phyloP scores from a whole-genome alignment of 805 yeast genomes.

The Myxozyma vanderwaltii region DNA sequence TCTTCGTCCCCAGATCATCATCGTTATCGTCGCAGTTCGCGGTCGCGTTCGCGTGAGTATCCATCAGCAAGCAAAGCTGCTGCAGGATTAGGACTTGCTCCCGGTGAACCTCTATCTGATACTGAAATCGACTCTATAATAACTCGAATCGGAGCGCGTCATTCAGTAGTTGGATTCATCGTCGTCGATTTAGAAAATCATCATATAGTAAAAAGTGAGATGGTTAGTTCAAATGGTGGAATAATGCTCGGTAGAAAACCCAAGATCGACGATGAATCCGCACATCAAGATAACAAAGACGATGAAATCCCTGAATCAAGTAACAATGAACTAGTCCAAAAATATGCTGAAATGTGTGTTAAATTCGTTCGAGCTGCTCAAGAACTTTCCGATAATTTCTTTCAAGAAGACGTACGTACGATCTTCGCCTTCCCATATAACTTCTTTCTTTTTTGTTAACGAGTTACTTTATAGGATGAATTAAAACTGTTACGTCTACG shows the following conservation, averaged over 20 bases:
- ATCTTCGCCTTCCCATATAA: not conserved
- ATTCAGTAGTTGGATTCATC: conserved; percentile 20
- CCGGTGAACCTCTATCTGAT: not conserved
- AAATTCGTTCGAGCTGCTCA: conserved; percentile 16
- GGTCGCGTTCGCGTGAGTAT: not conserved
- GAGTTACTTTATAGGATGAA: conserved; percentile 7
- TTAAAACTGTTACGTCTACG: conserved; percentile 29
- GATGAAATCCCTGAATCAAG: not conserved
- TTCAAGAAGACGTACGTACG: conserved; percentile 21
- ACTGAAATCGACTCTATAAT: conserved; percentile 28
- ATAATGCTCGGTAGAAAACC: not conserved
- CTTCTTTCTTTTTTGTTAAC: not conserved
- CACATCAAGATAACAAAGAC: not conserved
- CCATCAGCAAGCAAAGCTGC: not conserved
- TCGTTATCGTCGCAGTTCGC: no score
- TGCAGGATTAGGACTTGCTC: not conserved
- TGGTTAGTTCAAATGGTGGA: conserved; percentile 19
- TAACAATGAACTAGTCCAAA: conserved; percentile 3
- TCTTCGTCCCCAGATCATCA: not conserved
- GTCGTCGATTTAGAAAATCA: conserved; percentile 19
- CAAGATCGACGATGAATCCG: not conserved
- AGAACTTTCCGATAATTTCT: conserved; percentile 13
- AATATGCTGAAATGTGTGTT: conserved; percentile 21
- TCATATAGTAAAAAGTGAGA: conserved; percentile 14
- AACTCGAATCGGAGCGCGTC: conserved; percentile 24